phyloP scores from a whole-genome alignment of 306 rosid species.

The Cucurbita maxima region DNA sequence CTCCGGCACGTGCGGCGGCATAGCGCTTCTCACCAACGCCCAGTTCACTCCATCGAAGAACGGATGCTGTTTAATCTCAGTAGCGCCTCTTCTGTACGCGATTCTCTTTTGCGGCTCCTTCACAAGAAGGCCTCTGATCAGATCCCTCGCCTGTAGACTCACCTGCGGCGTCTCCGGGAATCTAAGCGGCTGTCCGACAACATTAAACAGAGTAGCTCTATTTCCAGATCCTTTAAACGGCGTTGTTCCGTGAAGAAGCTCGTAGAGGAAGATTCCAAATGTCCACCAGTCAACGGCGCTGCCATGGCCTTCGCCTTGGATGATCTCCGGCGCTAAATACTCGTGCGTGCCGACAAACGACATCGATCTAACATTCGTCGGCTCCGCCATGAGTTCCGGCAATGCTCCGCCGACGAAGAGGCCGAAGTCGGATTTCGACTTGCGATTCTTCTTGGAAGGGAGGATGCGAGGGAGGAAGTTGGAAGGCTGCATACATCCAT shows the following conservation, averaged over 20 bases:
- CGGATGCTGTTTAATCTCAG: slow-evolving; percentile 11
- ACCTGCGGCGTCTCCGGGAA: not conserved
- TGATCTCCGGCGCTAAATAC: slow-evolving; percentile 41
- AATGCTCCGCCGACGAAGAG: slow-evolving; percentile 12
- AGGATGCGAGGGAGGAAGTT: slow-evolving; percentile 28
- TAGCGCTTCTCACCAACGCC: slow-evolving; percentile 5
- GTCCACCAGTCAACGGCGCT: slow-evolving; percentile 59
- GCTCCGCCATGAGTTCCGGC: slow-evolving; percentile 43
- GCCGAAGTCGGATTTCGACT: slow-evolving; percentile 22
- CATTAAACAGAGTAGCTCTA: slow-evolving; percentile 7
- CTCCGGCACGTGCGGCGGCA: slow-evolving; percentile 11
- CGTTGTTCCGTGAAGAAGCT: slow-evolving; percentile 29
- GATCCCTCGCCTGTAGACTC: not conserved
- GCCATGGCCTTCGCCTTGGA: slow-evolving; percentile 46
- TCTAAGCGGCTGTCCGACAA: slow-evolving; percentile 3
- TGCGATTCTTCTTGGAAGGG: slow-evolving; percentile 22
- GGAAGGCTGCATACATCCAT: slow-evolving; percentile 37
- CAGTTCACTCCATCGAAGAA: slow-evolving; percentile 12
- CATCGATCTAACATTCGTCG: slow-evolving; percentile 34
- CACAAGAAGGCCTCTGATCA: slow-evolving; percentile 3
- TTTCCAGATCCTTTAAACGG: slow-evolving; percentile 36
- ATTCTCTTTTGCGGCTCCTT: slow-evolving; percentile 4
- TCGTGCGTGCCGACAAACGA: slow-evolving; percentile 45
- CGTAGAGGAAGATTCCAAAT: slow-evolving; percentile 38
- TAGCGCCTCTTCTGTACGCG: slow-evolving; percentile 1